Evolutionary conservation across 345 rosid species (phyloP).

Genomic region (Passiflora organensis): DNA sequence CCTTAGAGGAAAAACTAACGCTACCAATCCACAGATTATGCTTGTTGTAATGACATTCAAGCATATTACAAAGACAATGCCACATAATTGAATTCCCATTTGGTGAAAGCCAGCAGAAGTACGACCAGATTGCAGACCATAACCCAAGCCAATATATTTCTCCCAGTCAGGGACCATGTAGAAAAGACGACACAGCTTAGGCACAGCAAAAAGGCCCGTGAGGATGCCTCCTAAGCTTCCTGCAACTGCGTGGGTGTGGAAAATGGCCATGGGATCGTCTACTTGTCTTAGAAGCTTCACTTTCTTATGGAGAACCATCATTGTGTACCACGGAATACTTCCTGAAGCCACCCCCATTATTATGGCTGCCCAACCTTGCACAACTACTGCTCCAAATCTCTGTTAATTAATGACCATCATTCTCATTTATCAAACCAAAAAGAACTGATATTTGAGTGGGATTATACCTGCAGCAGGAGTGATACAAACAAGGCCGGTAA

Average conservation of each 20-base stretch:
- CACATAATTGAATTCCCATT: slow-evolving; percentile 34
- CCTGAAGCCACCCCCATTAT: slow-evolving; percentile 39
- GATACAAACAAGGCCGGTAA: slow-evolving; percentile 54
- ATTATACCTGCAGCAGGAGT: slow-evolving; percentile 43
- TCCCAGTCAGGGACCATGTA: slow-evolving; percentile 40
- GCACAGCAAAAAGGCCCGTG: slow-evolving; percentile 41
- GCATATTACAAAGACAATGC: slow-evolving; percentile 27
- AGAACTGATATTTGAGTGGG: no score
- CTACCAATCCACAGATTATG: slow-evolving; percentile 32
- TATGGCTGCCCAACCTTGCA: slow-evolving; percentile 50
- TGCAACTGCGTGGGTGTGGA: slow-evolving; percentile 52
- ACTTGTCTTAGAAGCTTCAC: slow-evolving; percentile 18
- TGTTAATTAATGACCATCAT: no score
- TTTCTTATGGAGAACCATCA: slow-evolving; percentile 39
- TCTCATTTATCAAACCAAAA: no score
- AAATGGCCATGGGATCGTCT: slow-evolving; percentile 38
- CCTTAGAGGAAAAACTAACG: slow-evolving; percentile 33
- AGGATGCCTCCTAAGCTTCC: slow-evolving; percentile 47
- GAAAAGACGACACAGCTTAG: slow-evolving; percentile 41
- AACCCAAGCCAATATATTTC: slow-evolving; percentile 33
- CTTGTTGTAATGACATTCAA: slow-evolving; percentile 33
- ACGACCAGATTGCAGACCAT: slow-evolving; percentile 27
- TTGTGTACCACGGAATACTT: slow-evolving; percentile 45
- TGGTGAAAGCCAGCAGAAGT: slow-evolving; percentile 32
- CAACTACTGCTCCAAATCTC: slow-evolving; percentile 26